Conservation (phyloP, 1,139 yeast species). For the Debaryomyces sp. region DNA sequence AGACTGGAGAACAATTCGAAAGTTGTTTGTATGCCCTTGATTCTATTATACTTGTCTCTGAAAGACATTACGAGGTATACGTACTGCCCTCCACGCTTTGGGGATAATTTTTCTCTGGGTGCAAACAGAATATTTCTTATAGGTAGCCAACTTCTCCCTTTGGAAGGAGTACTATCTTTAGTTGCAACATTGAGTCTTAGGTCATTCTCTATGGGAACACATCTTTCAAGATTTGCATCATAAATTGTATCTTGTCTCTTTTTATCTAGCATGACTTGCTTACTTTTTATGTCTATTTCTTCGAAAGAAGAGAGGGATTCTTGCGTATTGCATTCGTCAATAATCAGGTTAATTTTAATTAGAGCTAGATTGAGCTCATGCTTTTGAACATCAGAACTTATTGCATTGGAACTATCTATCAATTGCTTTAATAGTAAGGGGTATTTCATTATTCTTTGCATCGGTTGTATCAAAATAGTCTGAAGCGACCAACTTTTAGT, state of each 20-base stretch:
- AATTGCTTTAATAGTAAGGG: conserved; percentile 19
- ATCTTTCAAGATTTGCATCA: conserved; percentile 11
- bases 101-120: background rate
- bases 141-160: background rate
- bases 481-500: conserved; percentile 8
- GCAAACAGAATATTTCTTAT: conserved; percentile 5
- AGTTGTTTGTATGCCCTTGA: conserved; percentile 10
- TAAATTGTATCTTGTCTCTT: conserved; percentile 3
- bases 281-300: conserved; percentile 13
- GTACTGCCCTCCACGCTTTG: conserved; percentile 1
- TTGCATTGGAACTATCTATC: conserved; percentile 11
- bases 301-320: conserved; percentile 17
- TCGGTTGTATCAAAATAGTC: conserved; percentile 14
- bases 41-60: conserved; percentile 10
- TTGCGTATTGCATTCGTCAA: conserved; percentile 13
- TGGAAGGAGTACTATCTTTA: conserved; percentile 5
- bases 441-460: conserved; percentile 17
- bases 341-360: conserved; percentile 19
- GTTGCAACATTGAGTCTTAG: conserved; percentile 9
- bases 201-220: conserved; percentile 13
- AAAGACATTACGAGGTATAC: conserved; percentile 7
- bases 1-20: conserved; percentile 8
- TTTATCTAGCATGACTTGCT: conserved; percentile 7
- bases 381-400: conserved; percentile 8
- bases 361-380: conserved; percentile 18